phyloP scores from a whole-genome alignment of 805 yeast genomes.

The Peterozyma xylosa region DNA sequence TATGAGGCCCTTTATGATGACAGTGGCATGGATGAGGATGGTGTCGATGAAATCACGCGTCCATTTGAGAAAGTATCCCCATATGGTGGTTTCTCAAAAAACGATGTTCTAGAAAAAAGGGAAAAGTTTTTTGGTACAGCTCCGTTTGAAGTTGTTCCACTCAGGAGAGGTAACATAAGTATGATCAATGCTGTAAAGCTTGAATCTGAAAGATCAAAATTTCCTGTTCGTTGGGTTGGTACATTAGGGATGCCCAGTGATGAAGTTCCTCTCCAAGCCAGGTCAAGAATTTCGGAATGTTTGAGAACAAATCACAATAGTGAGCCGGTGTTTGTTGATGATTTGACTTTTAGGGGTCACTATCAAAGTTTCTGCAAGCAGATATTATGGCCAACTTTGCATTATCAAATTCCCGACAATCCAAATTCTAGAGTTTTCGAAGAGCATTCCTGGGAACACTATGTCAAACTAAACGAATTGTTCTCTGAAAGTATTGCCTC shows the following conservation, averaged over 20 bases:
- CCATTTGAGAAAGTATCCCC: conserved; percentile 36
- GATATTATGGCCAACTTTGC: conserved; percentile 91
- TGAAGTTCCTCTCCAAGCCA: conserved; percentile 53
- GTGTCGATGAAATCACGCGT: not conserved
- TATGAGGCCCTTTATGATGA: conserved; percentile 6
- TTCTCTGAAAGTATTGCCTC: conserved; percentile 72
- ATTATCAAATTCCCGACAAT: conserved; percentile 91
- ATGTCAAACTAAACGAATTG: conserved; percentile 63
- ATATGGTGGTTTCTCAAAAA: conserved; percentile 70
- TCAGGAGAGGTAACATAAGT: conserved; percentile 79
- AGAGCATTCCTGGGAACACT: conserved; percentile 89
- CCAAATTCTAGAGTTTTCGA: conserved; percentile 92
- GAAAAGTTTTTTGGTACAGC: conserved; percentile 46
- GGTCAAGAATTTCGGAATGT: conserved; percentile 40
- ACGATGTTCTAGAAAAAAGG: conserved; percentile 22
- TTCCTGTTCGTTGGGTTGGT: conserved; percentile 71
- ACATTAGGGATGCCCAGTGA: conserved; percentile 89
- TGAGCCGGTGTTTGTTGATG: conserved; percentile 66
- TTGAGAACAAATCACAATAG: conserved; percentile 44
- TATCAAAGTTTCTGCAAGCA: conserved; percentile 90
- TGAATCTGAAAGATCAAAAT: conserved; percentile 31
- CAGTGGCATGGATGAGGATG: not conserved
- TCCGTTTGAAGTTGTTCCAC: conserved; percentile 69
- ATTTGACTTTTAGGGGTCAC: conserved; percentile 80
- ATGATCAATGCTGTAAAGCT: conserved; percentile 74